Evolutionary conservation across 805 yeast species (phyloP).

Genomic region (Dipodascus geniculatus): DNA sequence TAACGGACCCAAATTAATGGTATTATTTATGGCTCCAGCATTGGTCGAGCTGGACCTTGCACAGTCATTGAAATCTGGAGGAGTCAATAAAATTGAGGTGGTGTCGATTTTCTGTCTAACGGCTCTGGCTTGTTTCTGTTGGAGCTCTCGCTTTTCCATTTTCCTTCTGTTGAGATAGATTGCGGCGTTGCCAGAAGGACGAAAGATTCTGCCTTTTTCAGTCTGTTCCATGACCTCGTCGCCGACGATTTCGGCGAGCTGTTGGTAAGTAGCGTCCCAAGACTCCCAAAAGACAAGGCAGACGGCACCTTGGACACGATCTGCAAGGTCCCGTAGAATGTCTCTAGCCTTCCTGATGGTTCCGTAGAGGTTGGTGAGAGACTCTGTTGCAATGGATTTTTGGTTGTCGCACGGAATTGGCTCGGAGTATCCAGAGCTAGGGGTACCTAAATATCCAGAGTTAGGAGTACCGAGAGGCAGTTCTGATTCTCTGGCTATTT

Average conservation of each 20-base stretch:
- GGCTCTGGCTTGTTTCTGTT: slow-evolving; percentile 6
- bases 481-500: neutral
- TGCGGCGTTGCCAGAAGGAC: slow-evolving; percentile 24
- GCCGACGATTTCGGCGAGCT: slow-evolving; percentile 21
- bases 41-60: neutral
- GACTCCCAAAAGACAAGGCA: slow-evolving; percentile 25
- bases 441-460: neutral
- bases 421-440: neutral
- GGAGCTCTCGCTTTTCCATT: slow-evolving; percentile 12
- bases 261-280: slow-evolving; percentile 23
- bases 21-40: neutral
- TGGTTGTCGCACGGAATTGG: neutral
- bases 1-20: neutral
- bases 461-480: neutral
- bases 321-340: slow-evolving; percentile 18
- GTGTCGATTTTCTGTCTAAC: neutral
- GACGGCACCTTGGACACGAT: slow-evolving; percentile 21
- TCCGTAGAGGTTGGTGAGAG: neutral
- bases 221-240: slow-evolving; percentile 15
- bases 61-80: slow-evolving; percentile 1
- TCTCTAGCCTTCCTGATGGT: slow-evolving; percentile 8
- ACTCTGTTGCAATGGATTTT: neutral
- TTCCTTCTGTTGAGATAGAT: slow-evolving; percentile 18
- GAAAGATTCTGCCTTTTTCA: slow-evolving; percentile 21
- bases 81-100: neutral